These are phyloP conservation scores for Daldinia bambusicola DNA, from an alignment of 495 filamentous ascomycete species.

Conservation along the genomic window DNA sequence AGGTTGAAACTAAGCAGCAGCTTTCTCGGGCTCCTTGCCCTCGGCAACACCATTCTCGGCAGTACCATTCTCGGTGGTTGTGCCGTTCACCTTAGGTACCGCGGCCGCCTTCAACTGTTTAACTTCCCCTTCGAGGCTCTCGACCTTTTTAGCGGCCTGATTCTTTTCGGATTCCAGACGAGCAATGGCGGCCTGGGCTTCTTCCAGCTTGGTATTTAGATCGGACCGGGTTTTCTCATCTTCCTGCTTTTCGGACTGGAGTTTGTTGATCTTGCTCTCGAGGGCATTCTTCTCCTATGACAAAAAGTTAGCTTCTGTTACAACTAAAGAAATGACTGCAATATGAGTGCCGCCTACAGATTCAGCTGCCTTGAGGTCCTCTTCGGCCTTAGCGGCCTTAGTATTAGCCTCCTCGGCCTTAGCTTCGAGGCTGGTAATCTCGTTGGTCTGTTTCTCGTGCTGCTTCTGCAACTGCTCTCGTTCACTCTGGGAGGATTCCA, in stretches of 20 bases:
- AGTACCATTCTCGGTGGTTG: conserved; percentile 14
- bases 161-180: conserved; percentile 35
- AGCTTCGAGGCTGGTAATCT: conserved; percentile 21
- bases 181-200: conserved; percentile 19
- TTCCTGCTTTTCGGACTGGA: conserved; percentile 23
- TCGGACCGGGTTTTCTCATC: conserved; percentile 29
- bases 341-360: conserved; percentile 15
- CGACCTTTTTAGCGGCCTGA: conserved; percentile 24
- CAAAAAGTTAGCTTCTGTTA: conserved; percentile 16
- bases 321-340: neutral
- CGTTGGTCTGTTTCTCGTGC: conserved; percentile 23
- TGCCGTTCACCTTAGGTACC: conserved; percentile 22
- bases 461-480: conserved; percentile 31
- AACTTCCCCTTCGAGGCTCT: conserved; percentile 24
- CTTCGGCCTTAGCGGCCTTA: conserved; percentile 37
- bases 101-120: conserved; percentile 29
- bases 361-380: conserved; percentile 29
- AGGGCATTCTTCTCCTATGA: conserved; percentile 32
- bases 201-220: conserved; percentile 30
- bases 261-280: conserved; percentile 27
- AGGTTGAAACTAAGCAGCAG: conserved; percentile 22
- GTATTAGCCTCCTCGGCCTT: conserved; percentile 30
- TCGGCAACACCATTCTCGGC: conserved; percentile 20
- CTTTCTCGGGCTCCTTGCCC: conserved; percentile 25
- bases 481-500: conserved; percentile 16